Conservation (phyloP, 495 filamentous ascomycete genomes). For the Xylaria castorea region DNA sequence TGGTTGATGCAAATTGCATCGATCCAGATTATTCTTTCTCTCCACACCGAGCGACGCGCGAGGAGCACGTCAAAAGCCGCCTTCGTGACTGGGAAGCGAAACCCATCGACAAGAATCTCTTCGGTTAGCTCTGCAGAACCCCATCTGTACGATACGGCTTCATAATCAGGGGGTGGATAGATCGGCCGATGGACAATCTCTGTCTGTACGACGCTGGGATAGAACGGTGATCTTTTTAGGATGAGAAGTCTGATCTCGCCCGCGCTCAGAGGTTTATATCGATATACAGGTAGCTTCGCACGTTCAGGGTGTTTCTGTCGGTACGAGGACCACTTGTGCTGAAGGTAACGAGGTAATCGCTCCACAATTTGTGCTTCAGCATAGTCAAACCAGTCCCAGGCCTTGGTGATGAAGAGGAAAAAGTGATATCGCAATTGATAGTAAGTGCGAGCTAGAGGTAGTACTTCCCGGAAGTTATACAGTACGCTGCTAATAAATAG, state of each 20-base stretch:
- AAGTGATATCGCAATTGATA: background rate
- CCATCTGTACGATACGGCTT: slow-evolving; percentile 21
- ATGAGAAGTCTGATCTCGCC: slow-evolving; percentile 15
- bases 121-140: slow-evolving; percentile 12
- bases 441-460: background rate
- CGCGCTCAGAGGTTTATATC: slow-evolving; percentile 9
- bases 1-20: slow-evolving; percentile 19
- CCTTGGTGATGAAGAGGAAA: background rate
- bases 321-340: slow-evolving; percentile 9
- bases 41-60: slow-evolving; percentile 17
- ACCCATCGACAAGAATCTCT: slow-evolving; percentile 15
- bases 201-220: slow-evolving; percentile 10
- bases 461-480: slow-evolving; percentile 7
- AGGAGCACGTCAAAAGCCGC: slow-evolving; percentile 14
- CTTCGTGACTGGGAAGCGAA: slow-evolving; percentile 20
- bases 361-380: slow-evolving; percentile 13
- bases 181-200: slow-evolving; percentile 14
- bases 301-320: slow-evolving; percentile 9
- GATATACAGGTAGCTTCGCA: slow-evolving; percentile 4
- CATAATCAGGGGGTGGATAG: slow-evolving; percentile 9
- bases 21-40: slow-evolving; percentile 17
- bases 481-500: background rate
- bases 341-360: slow-evolving; percentile 14
- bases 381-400: slow-evolving; percentile 17
- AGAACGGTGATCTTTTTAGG: slow-evolving; percentile 2